Evolutionary conservation across 345 rosid species (phyloP).

Genomic region (Cardamine chenopodiifolia): DNA sequence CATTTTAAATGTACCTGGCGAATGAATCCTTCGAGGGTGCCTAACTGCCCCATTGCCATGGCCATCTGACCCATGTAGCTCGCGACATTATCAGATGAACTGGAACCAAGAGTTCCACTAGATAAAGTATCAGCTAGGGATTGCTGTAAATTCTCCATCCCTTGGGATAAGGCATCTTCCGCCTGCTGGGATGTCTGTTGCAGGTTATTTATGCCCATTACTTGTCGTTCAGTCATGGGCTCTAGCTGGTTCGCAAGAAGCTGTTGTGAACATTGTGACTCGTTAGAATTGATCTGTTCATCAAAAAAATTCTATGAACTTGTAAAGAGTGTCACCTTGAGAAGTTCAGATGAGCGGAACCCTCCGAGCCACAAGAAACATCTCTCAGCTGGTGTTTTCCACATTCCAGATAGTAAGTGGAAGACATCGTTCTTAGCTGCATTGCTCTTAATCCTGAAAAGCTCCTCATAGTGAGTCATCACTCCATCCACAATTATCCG

Average conservation of each 20-base stretch:
- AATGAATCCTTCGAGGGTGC: slow-evolving; percentile 83
- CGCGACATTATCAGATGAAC: slow-evolving; percentile 78
- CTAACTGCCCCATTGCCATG: slow-evolving; percentile 98
- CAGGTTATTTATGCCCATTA: slow-evolving; percentile 62
- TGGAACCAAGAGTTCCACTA: slow-evolving; percentile 68
- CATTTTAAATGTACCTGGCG: slow-evolving; percentile 58
- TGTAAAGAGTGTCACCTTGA: slow-evolving; percentile 58
- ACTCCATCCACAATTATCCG: slow-evolving; percentile 69
- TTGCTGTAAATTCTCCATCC: slow-evolving; percentile 92
- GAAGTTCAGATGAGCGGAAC: slow-evolving; percentile 90
- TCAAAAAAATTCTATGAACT: not conserved
- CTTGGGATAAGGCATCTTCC: slow-evolving; percentile 91
- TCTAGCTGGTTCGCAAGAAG: slow-evolving; percentile 83
- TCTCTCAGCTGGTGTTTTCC: slow-evolving; percentile 97
- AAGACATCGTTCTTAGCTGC: slow-evolving; percentile 94
- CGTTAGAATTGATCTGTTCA: slow-evolving; percentile 19
- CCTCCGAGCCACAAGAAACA: slow-evolving; percentile 98
- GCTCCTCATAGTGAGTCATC: slow-evolving; percentile 68
- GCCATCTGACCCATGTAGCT: slow-evolving; percentile 99
- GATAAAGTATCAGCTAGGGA: slow-evolving; percentile 86
- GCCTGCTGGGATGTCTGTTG: slow-evolving; percentile 94
- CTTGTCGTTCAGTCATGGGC: slow-evolving; percentile 89
- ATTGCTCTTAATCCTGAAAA: slow-evolving; percentile 72
- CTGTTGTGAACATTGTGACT: slow-evolving; percentile 45
- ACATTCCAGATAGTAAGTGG: slow-evolving; percentile 94